Evolutionary conservation across 1,139 yeast species (phyloP).

Genomic region (Pneumocystis murina): DNA sequence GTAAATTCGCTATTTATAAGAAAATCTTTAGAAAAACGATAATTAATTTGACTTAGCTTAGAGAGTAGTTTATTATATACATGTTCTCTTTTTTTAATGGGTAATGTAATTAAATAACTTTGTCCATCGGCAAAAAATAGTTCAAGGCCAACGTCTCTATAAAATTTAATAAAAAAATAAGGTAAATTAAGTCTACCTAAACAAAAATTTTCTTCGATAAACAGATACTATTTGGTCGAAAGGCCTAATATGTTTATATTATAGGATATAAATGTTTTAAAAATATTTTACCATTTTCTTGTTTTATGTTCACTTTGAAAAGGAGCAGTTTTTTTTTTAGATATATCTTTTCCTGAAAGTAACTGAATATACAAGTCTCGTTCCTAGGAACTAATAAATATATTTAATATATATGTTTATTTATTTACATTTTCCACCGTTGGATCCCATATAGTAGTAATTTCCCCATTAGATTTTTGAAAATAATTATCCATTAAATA

Average conservation of each 20-base stretch:
- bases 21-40: not conserved
- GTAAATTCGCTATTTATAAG: not conserved
- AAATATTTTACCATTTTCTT: conserved; percentile 1
- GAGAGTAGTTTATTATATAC: conserved; percentile 33
- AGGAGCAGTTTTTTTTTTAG: not conserved
- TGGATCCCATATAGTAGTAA: conserved; percentile 53
- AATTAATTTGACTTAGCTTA: conserved; percentile 1
- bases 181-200: conserved; percentile 19
- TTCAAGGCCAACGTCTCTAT: conserved; percentile 62
- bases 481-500: conserved; percentile 60
- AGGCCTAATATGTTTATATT: conserved; percentile 32
- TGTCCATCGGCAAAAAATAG: conserved; percentile 60
- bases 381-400: conserved; percentile 21
- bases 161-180: not conserved
- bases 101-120: conserved; percentile 47
- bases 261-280: conserved; percentile 6
- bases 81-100: conserved; percentile 38
- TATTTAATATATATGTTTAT: not conserved
- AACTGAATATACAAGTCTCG: conserved; percentile 55
- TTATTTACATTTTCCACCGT: conserved; percentile 22
- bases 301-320: not conserved
- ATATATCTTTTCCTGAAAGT: conserved; percentile 29
- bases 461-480: conserved; percentile 40
- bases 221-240: conserved; percentile 42
- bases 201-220: conserved; percentile 55